These are phyloP conservation scores for Lomentospora prolificans DNA, from an alignment of 2,329 filamentous ascomycete genomes.

Conservation along the genomic window DNA sequence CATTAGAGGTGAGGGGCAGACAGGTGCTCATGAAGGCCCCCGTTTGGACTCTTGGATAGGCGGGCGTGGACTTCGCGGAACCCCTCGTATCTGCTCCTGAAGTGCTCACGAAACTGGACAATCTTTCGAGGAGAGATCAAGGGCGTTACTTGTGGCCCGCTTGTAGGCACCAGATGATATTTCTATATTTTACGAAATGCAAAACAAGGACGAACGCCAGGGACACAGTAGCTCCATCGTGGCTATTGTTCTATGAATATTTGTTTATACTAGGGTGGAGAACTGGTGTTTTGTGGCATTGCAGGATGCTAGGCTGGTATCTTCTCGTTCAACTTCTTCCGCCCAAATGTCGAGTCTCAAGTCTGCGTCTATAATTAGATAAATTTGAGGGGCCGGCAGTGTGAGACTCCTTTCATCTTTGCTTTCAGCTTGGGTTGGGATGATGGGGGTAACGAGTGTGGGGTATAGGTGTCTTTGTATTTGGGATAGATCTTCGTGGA, in stretches of 20 bases:
- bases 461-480: neutral
- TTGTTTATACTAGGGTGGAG: too few relatives aligned
- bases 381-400: neutral
- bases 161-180: neutral
- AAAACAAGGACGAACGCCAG: neutral
- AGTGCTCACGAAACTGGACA: neutral
- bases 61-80: neutral
- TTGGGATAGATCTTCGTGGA: neutral
- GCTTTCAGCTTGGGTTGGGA: neutral
- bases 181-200: neutral
- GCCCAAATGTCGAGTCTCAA: too few relatives aligned
- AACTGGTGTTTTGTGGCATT: too few relatives aligned
- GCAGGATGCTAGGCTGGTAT: too few relatives aligned
- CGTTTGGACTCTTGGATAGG: conserved; percentile 49
- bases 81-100: neutral
- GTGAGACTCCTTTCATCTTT: neutral
- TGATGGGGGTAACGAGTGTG: neutral
- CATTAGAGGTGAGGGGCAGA: conserved; percentile 64
- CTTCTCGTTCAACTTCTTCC: too few relatives aligned
- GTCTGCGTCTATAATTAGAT: neutral
- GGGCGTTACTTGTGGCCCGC: neutral
- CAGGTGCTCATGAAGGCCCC: conserved; percentile 69
- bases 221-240: too few relatives aligned
- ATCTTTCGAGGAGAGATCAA: neutral
- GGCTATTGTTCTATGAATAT: too few relatives aligned